Evolutionary conservation across 768 basidiomycete species (phyloP).

Genomic region (Suillus americanus): DNA sequence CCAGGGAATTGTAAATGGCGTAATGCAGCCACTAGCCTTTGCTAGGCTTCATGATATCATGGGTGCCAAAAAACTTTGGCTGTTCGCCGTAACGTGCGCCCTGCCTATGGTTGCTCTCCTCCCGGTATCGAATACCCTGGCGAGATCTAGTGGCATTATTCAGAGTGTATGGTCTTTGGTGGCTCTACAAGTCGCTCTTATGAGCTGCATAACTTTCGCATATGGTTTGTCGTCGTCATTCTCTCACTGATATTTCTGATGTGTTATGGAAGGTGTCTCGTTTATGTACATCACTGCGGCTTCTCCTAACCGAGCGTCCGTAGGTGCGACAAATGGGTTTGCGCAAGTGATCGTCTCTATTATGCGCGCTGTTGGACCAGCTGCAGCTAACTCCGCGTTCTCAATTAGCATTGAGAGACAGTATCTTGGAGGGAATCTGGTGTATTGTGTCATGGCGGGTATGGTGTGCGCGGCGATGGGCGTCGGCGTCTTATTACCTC

Average conservation of each 20-base stretch:
- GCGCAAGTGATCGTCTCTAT: conserved; percentile 28
- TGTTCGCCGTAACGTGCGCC: conserved; percentile 45
- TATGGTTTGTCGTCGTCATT: neutral
- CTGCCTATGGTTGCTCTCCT: conserved; percentile 47
- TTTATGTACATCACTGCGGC: conserved; percentile 70
- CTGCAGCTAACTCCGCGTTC: conserved; percentile 26
- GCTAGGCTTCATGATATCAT: conserved; percentile 48
- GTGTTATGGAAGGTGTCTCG: conserved; percentile 46
- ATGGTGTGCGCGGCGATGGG: conserved; percentile 26
- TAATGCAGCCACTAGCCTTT: conserved; percentile 62
- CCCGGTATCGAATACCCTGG: conserved; percentile 41
- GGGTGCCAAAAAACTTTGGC: conserved; percentile 59
- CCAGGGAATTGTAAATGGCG: conserved; percentile 27
- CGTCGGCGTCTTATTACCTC: neutral
- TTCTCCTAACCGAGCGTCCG: conserved; percentile 63
- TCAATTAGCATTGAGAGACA: conserved; percentile 24
- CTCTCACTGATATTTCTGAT: neutral
- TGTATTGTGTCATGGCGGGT: conserved; percentile 42
- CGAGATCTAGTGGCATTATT: conserved; percentile 8
- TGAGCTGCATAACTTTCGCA: conserved; percentile 38
- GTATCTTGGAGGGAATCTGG: conserved; percentile 53
- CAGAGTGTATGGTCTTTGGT: conserved; percentile 49
- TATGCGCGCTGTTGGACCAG: conserved; percentile 28
- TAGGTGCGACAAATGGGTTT: conserved; percentile 70
- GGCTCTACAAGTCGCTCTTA: conserved; percentile 45